A percentile compares a stretch with the other conserved stretches of the same genome.
Evolutionary conservation across 1,139 yeast genomes (phyloP).

Genomic region (Yamadazyma trypodendri): DNA sequence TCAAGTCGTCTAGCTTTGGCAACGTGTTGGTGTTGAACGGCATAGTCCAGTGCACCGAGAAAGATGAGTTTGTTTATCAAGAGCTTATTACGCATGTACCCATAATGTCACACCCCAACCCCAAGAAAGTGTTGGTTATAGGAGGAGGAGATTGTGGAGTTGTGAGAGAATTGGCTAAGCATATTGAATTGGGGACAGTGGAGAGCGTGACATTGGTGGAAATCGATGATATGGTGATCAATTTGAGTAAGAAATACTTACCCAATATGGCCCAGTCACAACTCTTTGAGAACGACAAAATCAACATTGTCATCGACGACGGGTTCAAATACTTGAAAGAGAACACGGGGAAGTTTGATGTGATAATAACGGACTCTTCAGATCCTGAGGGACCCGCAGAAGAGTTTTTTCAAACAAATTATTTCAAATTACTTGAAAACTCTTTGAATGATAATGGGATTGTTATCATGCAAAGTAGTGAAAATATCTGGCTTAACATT

Average conservation of each 20-base stretch:
- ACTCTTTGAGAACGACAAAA: slow-evolving; percentile 65
- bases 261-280: slow-evolving; percentile 68
- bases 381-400: slow-evolving; percentile 99
- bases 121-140: slow-evolving; percentile 74
- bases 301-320: slow-evolving; percentile 75
- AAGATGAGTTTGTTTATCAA: slow-evolving; percentile 89
- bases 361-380: slow-evolving; percentile 91
- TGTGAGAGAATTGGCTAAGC: slow-evolving; percentile 80
- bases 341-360: slow-evolving; percentile 56
- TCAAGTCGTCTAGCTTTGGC: slow-evolving; percentile 73
- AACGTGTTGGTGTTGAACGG: slow-evolving; percentile 86
- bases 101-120: slow-evolving; percentile 69
- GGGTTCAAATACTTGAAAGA: slow-evolving; percentile 76
- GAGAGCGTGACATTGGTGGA: slow-evolving; percentile 81
- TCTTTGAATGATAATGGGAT: slow-evolving; percentile 75
- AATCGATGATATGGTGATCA: slow-evolving; percentile 84
- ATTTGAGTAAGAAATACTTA: slow-evolving; percentile 68
- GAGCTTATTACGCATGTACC: slow-evolving; percentile 86
- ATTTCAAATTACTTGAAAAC: slow-evolving; percentile 67
- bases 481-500: slow-evolving; percentile 88
- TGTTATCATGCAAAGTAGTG: slow-evolving; percentile 89
- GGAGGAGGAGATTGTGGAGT: slow-evolving; percentile 98
- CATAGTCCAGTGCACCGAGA: slow-evolving; percentile 83
- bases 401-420: slow-evolving; percentile 80
- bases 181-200: slow-evolving; percentile 49